These are phyloP conservation scores for Hypseocharis bilobata DNA, from an alignment of 441 rosid genomes.

Conservation along the genomic window DNA sequence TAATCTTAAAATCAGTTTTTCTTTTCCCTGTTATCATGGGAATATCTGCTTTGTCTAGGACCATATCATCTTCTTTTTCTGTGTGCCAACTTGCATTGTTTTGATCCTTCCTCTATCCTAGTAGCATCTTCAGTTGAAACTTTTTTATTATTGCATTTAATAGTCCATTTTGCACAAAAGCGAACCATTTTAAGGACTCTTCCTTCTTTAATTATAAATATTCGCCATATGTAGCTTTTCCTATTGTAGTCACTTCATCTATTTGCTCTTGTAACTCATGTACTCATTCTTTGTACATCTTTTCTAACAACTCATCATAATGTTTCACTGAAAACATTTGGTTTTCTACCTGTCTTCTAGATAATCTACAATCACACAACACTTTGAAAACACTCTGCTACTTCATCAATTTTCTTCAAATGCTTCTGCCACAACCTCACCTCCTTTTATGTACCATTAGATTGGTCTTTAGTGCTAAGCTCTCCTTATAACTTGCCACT, in stretches of 20 bases:
- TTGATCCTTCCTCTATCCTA: too few species aligned
- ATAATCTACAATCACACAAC: too few species aligned
- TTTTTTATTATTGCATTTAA: too few species aligned
- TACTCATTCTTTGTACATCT: not conserved
- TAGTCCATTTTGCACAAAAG: too few species aligned
- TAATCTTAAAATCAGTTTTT: not conserved
- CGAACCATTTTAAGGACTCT: too few species aligned
- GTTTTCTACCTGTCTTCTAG: not conserved
- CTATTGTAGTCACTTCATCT: too few species aligned
- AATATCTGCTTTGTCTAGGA: not conserved
- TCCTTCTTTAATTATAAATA: too few species aligned
- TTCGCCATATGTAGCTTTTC: too few species aligned
- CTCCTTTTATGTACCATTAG: not conserved
- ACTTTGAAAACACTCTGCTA: too few species aligned
- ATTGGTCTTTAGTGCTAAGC: not conserved
- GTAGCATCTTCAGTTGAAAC: too few species aligned
- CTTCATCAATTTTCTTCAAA: too few species aligned
- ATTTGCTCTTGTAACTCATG: not conserved
- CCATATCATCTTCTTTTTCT: not conserved
- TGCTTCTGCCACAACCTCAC: too few species aligned
- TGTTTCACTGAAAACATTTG: not conserved
- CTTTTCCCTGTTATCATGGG: not conserved
- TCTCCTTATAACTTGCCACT: constrained; percentile 20
- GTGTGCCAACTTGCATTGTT: not conserved
- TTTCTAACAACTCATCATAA: not conserved